Percentiles rank a stretch among this genome's conserved stretches.
These are phyloP conservation scores for Oleoguttula mirabilis DNA, from an alignment of 495 filamentous ascomycete species.

Conservation along the genomic window DNA sequence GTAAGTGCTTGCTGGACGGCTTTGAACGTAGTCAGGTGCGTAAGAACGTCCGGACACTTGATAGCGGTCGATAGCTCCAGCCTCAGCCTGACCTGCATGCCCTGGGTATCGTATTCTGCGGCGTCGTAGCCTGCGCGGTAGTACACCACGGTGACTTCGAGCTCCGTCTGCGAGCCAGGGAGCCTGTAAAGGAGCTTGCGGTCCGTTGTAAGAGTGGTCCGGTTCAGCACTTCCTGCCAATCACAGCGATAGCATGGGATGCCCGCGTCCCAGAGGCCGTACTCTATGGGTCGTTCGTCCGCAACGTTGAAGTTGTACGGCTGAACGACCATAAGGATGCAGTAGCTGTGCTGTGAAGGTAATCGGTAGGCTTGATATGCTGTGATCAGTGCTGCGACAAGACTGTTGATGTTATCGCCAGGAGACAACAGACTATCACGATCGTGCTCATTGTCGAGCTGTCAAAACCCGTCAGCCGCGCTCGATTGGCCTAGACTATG, in stretches of 20 bases:
- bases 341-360: not conserved
- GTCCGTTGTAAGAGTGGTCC: not conserved
- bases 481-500: too few species aligned
- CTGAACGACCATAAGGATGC: slow-evolving; percentile 22
- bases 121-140: slow-evolving; percentile 19
- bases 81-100: slow-evolving; percentile 1
- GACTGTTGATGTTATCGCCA: too few species aligned
- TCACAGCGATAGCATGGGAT: slow-evolving; percentile 17
- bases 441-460: too few species aligned
- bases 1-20: slow-evolving; percentile 20
- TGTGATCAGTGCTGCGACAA: slow-evolving; percentile 6
- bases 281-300: slow-evolving; percentile 22
- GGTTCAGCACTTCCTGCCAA: slow-evolving; percentile 12
- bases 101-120: slow-evolving; percentile 12
- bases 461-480: too few species aligned
- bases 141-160: slow-evolving; percentile 21
- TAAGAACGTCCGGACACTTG: slow-evolving; percentile 20
- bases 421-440: not conserved
- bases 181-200: slow-evolving; percentile 5
- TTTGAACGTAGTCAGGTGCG: slow-evolving; percentile 19
- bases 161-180: not conserved
- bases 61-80: slow-evolving; percentile 18
- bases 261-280: slow-evolving; percentile 14
- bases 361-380: slow-evolving; percentile 13
- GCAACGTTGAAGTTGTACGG: slow-evolving; percentile 23